A percentile compares a stretch with the other conserved stretches of the same genome.
Evolutionary conservation across 345 rosid genomes (phyloP).

Genomic region (Gossypium sturtianum): DNA sequence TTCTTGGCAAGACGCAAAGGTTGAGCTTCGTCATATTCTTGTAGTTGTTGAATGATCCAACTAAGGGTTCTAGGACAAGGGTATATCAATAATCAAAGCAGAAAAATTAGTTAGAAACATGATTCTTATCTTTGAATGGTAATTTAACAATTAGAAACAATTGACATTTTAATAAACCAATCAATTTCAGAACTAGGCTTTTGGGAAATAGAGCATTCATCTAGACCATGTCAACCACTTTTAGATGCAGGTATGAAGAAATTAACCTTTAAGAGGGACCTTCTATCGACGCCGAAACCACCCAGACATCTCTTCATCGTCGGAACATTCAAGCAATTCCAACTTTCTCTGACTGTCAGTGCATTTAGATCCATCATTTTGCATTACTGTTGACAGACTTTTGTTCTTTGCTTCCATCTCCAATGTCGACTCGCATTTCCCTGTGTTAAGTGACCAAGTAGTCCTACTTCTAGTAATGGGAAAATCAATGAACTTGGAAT

Average conservation of each 20-base stretch:
- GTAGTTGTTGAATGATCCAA: no score
- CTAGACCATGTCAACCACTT: background rate
- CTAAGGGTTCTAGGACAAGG: no score
- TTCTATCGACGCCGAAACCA: constrained; percentile 46
- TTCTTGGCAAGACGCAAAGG: no score
- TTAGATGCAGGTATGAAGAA: background rate
- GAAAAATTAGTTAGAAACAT: no score
- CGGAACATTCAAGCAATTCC: constrained; percentile 29
- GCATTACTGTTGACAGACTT: constrained; percentile 13
- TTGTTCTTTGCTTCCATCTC: constrained; percentile 35
- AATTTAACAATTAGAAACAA: no score
- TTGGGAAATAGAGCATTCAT: background rate
- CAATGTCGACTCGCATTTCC: constrained; percentile 47
- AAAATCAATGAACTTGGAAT: constrained; percentile 37
- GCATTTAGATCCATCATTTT: constrained; percentile 16
- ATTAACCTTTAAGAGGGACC: background rate
- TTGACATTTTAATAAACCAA: no score
- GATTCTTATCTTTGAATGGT: no score
- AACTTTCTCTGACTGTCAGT: constrained; percentile 20
- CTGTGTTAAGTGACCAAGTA: constrained; percentile 31
- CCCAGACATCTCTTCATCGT: constrained; percentile 61
- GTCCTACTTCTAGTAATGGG: constrained; percentile 61
- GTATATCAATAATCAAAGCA: no score
- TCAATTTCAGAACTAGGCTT: no score
- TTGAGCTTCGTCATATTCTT: no score